phyloP scores from a whole-genome alignment of 495 filamentous ascomycete species.

The Talaromyces borbonicus region DNA sequence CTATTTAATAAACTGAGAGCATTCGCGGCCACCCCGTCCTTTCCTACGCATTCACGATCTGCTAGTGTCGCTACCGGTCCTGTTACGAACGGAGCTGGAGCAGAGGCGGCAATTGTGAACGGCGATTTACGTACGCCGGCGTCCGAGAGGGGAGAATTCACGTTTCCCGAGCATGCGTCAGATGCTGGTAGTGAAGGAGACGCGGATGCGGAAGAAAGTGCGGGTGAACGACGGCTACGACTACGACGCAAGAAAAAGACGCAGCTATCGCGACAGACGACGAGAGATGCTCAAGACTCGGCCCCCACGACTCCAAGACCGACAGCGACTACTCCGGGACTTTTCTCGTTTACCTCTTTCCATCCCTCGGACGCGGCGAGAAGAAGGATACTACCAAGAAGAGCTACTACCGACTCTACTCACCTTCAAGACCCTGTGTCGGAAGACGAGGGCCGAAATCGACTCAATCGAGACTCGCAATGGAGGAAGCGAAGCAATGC shows the following conservation, averaged over 20 bases:
- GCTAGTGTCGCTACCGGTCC: constrained; percentile 29
- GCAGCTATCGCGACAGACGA: constrained; percentile 43
- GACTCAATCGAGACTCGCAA: constrained; percentile 47
- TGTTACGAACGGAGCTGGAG: constrained; percentile 16
- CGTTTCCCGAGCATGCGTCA: constrained; percentile 49
- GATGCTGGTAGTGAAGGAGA: constrained; percentile 57
- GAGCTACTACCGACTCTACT: constrained; percentile 54
- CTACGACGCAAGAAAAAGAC: constrained; percentile 41
- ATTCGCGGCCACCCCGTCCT: constrained; percentile 34
- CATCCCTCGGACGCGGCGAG: constrained; percentile 38
- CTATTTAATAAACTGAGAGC: constrained; percentile 59
- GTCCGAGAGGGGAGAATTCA: constrained; percentile 42
- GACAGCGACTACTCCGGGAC: constrained; percentile 26
- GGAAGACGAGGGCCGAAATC: constrained; percentile 80
- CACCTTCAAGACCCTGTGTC: constrained; percentile 67
- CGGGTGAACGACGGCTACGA: constrained; percentile 30
- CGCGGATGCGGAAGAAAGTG: constrained; percentile 67
- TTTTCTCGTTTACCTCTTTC: constrained; percentile 36
- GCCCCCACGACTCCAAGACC: constrained; percentile 52
- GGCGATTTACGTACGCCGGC: constrained; percentile 26
- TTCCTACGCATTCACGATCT: constrained; percentile 33
- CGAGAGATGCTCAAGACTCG: constrained; percentile 39
- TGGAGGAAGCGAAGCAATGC: constrained; percentile 46
- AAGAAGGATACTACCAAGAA: constrained; percentile 49
- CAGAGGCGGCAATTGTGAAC: constrained; percentile 13